Evolutionary conservation across 805 yeast genomes (phyloP).

Genomic region (Wickerhamiella azymoides): DNA sequence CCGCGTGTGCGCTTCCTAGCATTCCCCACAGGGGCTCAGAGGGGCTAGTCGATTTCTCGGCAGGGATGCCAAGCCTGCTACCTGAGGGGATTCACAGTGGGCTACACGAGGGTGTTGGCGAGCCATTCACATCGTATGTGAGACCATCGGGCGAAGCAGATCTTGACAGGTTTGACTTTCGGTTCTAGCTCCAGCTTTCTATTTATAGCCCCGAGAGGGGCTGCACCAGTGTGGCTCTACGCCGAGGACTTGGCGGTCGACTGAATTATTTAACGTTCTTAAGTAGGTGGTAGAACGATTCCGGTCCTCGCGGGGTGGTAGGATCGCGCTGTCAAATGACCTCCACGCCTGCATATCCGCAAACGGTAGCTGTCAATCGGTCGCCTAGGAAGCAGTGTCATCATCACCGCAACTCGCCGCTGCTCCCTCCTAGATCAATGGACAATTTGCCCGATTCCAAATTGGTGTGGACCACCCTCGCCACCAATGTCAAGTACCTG

Average conservation of each 20-base stretch:
- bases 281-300: too few relatives aligned
- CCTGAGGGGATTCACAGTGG: too few relatives aligned
- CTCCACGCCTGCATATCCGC: background rate
- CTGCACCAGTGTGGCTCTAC: too few relatives aligned
- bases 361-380: background rate
- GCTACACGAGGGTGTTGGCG: too few relatives aligned
- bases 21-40: background rate
- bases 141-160: constrained; percentile 1
- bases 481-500: constrained; percentile 38
- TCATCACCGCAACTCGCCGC: background rate
- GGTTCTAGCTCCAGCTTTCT: background rate
- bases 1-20: background rate
- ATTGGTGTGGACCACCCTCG: constrained; percentile 41
- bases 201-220: too few relatives aligned
- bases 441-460: background rate
- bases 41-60: background rate
- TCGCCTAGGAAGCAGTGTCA: background rate
- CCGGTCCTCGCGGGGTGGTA: too few relatives aligned
- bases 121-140: too few relatives aligned
- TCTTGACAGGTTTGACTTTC: background rate
- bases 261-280: too few relatives aligned
- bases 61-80: too few relatives aligned
- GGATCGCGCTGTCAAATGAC: background rate
- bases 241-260: too few relatives aligned
- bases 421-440: background rate